These are phyloP conservation scores for Castanea mollissima DNA, from an alignment of 306 rosid species.

Conservation along the genomic window DNA sequence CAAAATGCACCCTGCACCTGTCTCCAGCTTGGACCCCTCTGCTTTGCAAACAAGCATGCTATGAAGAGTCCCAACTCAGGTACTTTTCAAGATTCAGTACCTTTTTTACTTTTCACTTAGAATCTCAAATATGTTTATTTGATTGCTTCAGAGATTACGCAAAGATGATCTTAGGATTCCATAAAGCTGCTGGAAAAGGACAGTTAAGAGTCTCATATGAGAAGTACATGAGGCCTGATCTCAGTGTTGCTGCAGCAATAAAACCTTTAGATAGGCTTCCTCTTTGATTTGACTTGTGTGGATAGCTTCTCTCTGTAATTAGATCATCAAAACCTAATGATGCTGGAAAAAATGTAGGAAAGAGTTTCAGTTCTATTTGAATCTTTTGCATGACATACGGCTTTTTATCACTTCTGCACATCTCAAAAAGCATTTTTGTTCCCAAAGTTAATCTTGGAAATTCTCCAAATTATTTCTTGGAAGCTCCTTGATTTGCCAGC, in stretches of 20 bases:
- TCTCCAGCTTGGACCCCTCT: constrained; percentile 68
- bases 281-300: constrained; percentile 29
- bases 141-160: constrained; percentile 28
- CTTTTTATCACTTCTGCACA: not conserved
- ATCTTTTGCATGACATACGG: not conserved
- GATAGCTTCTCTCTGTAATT: not conserved
- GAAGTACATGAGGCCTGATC: constrained; percentile 56
- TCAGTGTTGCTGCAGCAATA: constrained; percentile 52
- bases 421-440: not conserved
- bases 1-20: constrained; percentile 63
- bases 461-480: not conserved
- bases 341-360: not conserved
- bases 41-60: constrained; percentile 69
- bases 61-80: constrained; percentile 71
- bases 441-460: not conserved
- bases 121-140: constrained; percentile 27
- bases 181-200: constrained; percentile 57
- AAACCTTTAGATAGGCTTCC: constrained; percentile 66
- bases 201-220: constrained; percentile 58
- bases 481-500: constrained; percentile 1
- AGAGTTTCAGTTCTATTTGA: not conserved
- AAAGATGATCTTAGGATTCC: constrained; percentile 65
- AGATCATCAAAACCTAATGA: not conserved
- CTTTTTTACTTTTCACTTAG: not conserved
- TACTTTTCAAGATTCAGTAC: constrained; percentile 21